Evolutionary conservation across 2,329 filamentous ascomycete genomes (phyloP), one percentile per base, ranked within the genome.

Genomic region (Cladophialophora psammophila): DNA sequence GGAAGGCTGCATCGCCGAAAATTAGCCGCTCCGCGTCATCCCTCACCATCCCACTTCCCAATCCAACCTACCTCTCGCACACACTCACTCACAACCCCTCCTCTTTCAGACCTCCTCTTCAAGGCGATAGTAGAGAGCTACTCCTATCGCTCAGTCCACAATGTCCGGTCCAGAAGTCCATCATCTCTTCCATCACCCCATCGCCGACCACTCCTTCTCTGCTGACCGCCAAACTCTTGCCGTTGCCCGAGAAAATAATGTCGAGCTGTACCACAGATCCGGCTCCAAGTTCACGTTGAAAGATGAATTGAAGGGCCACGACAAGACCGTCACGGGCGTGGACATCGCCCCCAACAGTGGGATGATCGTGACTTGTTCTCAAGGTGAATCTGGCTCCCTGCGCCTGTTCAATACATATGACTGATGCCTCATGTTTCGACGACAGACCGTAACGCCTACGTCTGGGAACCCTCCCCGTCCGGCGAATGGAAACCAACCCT

Each of bases 181-280:
- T 82, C 94, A 98, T 77, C 90, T 99, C 72, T 99, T 99, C 84
- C 93, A 98, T 83, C 89, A 91, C 74, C 93, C 94, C 69, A 97
- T 99, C 77, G 92, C 93, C 73, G 95, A 99, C 84, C 95, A 99
- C 81, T 97, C 94, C 65, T 99, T 99, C 87, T 97, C 94, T 72
- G 89, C 93, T 70, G 95, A 99, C 82, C 92, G 90, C 78, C 84
- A 89, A 79, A 94, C 91, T 34, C 87, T 99, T 65, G 95, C 95
- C 65, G 94, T 99, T 65, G 92, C 94, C 71, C 91, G 93, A 75
- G 94, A 98, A 78, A 93, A 90, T 76, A 87, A 88, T 73, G 90
- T 99, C 75, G 93, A 97, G 84, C 89, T 99, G 50, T 98, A 97
- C 80, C 84, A 86, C 75, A 87, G 85, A 74, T 85, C 85, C 64